Evolutionary conservation across 495 filamentous ascomycete genomes (phyloP).

Genomic region (Aspergillus biplanus): DNA sequence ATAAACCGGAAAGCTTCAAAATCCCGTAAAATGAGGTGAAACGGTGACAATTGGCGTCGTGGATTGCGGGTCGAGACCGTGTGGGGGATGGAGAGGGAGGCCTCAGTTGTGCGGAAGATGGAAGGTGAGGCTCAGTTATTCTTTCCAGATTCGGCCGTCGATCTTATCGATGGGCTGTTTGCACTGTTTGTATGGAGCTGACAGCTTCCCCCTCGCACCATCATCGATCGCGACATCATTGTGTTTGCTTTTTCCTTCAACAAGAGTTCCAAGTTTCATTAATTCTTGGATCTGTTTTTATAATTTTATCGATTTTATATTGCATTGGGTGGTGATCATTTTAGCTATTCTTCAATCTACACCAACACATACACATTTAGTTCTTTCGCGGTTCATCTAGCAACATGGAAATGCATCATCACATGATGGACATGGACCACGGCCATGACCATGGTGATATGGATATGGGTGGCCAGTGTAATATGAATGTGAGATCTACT

Average conservation of each 20-base stretch:
- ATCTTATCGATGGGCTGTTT: slow-evolving; percentile 44
- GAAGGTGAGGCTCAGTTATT: slow-evolving; percentile 12
- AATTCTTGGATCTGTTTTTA: no score
- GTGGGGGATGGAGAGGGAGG: not conserved
- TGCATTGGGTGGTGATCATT: not conserved
- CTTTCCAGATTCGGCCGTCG: slow-evolving; percentile 22
- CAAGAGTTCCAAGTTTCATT: no score
- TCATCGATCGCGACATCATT: slow-evolving; percentile 16
- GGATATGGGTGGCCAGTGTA: slow-evolving; percentile 69
- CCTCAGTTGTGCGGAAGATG: slow-evolving; percentile 10
- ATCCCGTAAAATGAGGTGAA: not conserved
- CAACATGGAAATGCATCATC: slow-evolving; percentile 43
- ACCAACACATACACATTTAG: slow-evolving; percentile 1
- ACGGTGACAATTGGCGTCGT: not conserved
- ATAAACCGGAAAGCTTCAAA: not conserved
- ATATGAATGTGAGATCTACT: slow-evolving; percentile 76
- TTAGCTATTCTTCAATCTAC: not conserved
- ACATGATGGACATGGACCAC: slow-evolving; percentile 48
- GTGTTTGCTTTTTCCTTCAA: not conserved
- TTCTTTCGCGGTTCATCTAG: not conserved
- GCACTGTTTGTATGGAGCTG: slow-evolving; percentile 24
- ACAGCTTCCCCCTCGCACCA: not conserved
- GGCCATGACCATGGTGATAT: slow-evolving; percentile 58
- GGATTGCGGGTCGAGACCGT: not conserved
- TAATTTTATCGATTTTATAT: not conserved